These are phyloP conservation scores for Yamadazyma atmosphaerica DNA, from an alignment of 1,139 yeast genomes.

Conservation along the genomic window DNA sequence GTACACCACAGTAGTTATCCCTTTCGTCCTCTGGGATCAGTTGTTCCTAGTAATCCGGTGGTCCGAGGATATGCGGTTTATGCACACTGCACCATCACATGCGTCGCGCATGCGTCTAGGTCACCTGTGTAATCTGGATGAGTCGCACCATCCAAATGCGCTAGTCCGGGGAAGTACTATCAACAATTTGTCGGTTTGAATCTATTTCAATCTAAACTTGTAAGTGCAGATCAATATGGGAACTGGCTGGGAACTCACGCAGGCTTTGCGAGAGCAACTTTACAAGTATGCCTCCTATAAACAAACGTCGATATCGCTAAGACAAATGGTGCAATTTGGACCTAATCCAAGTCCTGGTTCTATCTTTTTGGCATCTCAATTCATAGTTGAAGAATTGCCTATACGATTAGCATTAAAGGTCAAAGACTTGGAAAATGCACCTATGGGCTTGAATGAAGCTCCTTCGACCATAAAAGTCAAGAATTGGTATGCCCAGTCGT, in stretches of 20 bases:
- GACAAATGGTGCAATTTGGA: slow-evolving; percentile 95
- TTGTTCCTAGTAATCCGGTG: no score
- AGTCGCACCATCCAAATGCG: no score
- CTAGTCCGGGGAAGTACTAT: slow-evolving; percentile 6
- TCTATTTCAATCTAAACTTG: not conserved
- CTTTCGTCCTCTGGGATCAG: no score
- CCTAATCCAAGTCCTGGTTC: slow-evolving; percentile 76
- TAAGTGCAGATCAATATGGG: slow-evolving; percentile 26
- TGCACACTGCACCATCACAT: no score
- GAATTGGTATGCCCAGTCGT: slow-evolving; percentile 91
- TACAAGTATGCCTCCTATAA: slow-evolving; percentile 67
- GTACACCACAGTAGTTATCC: no score
- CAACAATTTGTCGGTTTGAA: not conserved
- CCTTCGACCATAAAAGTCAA: slow-evolving; percentile 76
- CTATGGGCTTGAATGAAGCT: slow-evolving; percentile 69
- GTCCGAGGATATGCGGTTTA: no score
- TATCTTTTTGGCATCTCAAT: slow-evolving; percentile 79
- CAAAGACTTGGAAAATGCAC: slow-evolving; percentile 78
- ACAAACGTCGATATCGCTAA: slow-evolving; percentile 79
- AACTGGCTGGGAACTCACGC: slow-evolving; percentile 49
- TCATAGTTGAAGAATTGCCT: slow-evolving; percentile 84
- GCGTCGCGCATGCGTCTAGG: no score
- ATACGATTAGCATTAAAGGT: slow-evolving; percentile 85
- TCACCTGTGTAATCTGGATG: no score
- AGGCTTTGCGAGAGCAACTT: slow-evolving; percentile 39